Evolutionary conservation across 208 protist genomes (phyloP), one percentile per base, ranked within the genome.

Genomic region (Angomonas ambiguus): DNA sequence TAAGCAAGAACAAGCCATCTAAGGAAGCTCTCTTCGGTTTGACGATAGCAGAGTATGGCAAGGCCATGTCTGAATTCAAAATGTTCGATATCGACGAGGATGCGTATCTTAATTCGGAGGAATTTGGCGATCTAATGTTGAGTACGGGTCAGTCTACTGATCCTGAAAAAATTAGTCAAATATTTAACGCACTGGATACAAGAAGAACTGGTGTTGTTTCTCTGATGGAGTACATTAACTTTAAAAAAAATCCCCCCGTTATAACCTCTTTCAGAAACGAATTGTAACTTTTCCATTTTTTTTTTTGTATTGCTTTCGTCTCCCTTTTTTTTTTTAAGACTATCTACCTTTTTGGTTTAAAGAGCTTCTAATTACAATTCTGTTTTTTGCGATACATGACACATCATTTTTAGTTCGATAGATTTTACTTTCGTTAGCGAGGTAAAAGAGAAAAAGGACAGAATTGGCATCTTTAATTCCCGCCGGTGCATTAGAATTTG

Each of bases 11-110:
- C 76, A 79, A 81, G 57, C 90, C 90, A 3, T 74, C 89, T 55
- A 82, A 86, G 27, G 60, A 82, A 27, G 41, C 76, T 1, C 74
- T 92, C 20, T 95, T 92, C 55, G 86, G 87, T 1, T 70, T 93
- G 4, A 82, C 80, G n/a, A 84, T 92, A 58, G 41, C 76, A 2
- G 74, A 91, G 58, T 95, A 95, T 77, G 87, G 92, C 65, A 83
- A 80, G 22, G 74, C 92, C 27, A 89, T 95, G 87, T 87, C 93
- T 75, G 85, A 93, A 65, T 93, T 93, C 63, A 84, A 80, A 62
- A 67, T 66, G 22, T 92, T 87, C 76, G 84, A 93, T 68, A 69
- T 16, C 25, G 78, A 93, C 41, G 73, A 89, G 34, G 82, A 92
- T 59, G 90, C 86, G 20, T 65, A 69, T 24, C 57, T 93, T 3